Evolutionary conservation across 2,329 filamentous ascomycete species (phyloP).

Genomic region (Neopestalotiopsis sp.): DNA sequence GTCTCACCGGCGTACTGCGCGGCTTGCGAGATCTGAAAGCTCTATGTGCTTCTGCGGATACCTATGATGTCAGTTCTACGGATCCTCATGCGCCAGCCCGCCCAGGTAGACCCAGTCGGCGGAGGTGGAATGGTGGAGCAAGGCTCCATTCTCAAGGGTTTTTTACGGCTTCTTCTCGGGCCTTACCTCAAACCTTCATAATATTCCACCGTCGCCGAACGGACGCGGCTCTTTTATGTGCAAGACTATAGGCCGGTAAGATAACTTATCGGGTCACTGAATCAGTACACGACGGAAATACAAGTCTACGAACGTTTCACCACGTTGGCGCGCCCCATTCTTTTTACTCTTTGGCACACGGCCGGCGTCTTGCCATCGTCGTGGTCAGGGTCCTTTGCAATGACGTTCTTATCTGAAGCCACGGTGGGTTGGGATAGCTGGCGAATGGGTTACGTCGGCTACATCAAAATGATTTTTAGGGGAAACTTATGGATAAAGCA

Average conservation of each 20-base stretch:
- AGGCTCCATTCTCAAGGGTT: constrained; percentile 16
- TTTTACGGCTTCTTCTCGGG: constrained; percentile 23
- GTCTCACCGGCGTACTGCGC: neutral
- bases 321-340: neutral
- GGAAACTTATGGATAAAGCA: constrained; percentile 4
- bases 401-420: constrained; percentile 18
- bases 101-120: constrained; percentile 18
- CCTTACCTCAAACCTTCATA: constrained; percentile 11
- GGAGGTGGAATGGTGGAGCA: constrained; percentile 19
- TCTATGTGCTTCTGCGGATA: constrained; percentile 9
- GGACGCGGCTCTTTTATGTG: neutral
- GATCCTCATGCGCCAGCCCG: constrained; percentile 14
- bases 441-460: constrained; percentile 11
- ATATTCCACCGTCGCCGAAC: constrained; percentile 3
- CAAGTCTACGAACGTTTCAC: constrained; percentile 1
- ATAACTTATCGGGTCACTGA: constrained; percentile 16
- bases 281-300: constrained; percentile 3
- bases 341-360: constrained; percentile 9
- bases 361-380: constrained; percentile 8
- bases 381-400: neutral
- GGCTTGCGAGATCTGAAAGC: neutral
- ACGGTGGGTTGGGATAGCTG: neutral
- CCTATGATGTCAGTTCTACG: constrained; percentile 23
- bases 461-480: constrained; percentile 9
- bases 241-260: neutral